Evolutionary conservation across 192 early-diverging fungal genomes (phyloP), one percentile per base, ranked within the genome.

Genomic region (Coemansia sp.): DNA sequence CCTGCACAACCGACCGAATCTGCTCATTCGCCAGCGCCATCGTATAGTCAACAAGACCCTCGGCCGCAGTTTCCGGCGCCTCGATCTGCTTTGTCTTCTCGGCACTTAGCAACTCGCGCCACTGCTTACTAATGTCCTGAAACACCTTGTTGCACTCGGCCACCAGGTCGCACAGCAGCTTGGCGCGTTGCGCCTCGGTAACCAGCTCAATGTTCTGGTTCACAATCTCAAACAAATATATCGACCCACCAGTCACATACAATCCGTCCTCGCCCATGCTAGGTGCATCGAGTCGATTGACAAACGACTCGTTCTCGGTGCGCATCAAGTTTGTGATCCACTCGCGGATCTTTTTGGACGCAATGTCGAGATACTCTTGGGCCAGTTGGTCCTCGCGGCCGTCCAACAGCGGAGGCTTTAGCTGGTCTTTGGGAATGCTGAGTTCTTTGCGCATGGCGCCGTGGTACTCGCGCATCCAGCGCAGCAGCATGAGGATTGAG

Each of bases 171-270:
- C 87, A 92, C 26, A 97, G 82, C 35, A 99, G 82, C 58, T 90
- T 91, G n/a, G 90, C 93, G n/a, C 94, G 87, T 38, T 90, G 90
- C 1, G 93, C 90, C 38, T 89, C 85, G 12, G 84, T 83, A 0
- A 94, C 95, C 22, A 99, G 74, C 62, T 94, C 92, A 17, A 99
- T 86, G 78, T 99, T 95, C 82, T 99, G 94, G 72, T 96, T 97
- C 56, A 99, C 88, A 84, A 99, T 98, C 77, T 98, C 92, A 82
- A 98, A 99, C 71, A 98, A 83, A 25, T 69, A 77, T 35, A 93
- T 89, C 1, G 94, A 89, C 5, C 89, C 91, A 12, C 91, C 80
- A 27, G 96, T 87, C 12, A 91, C 80, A 70, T 94, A 99, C 45
- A 90, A 81, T 6, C 87, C 91, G 65, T 88, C 89, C 22, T 86